A percentile compares a stretch with the other conserved stretches of the same genome.
phyloP scores from a whole-genome alignment of 176 grass and related monocot species.

The Zoysia pacifica region DNA sequence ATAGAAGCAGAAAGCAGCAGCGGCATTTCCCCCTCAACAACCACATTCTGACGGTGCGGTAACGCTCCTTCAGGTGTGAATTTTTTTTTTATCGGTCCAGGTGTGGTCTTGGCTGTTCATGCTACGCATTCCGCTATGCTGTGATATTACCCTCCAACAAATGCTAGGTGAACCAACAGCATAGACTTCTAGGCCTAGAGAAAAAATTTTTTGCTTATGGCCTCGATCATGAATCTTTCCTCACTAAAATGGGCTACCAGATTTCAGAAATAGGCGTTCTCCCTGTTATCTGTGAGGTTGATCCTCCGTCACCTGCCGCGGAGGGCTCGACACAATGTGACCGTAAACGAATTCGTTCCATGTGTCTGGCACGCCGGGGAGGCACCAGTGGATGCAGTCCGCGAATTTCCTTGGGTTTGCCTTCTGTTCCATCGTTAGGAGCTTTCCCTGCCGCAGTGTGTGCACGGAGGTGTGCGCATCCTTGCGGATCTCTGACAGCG shows the following conservation, averaged over 20 bases:
- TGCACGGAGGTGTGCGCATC: slow-evolving; percentile 89
- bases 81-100: not conserved
- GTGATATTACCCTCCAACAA: slow-evolving; percentile 40
- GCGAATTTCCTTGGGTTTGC: slow-evolving; percentile 65
- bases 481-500: slow-evolving; percentile 84
- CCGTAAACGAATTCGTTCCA: slow-evolving; percentile 82
- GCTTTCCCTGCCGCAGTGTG: slow-evolving; percentile 82
- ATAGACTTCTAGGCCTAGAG: slow-evolving; percentile 46
- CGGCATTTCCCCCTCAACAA: slow-evolving; percentile 17
- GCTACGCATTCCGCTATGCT: slow-evolving; percentile 37
- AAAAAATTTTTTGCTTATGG: slow-evolving; percentile 42
- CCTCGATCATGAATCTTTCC: slow-evolving; percentile 32
- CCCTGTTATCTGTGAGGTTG: slow-evolving; percentile 50
- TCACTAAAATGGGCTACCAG: slow-evolving; percentile 21
- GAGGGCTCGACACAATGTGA: slow-evolving; percentile 48
- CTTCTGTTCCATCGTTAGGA: slow-evolving; percentile 71
- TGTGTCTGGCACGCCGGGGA: slow-evolving; percentile 65
- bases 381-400: slow-evolving; percentile 94
- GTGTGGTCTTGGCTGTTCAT: slow-evolving; percentile 24
- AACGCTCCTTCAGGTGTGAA: not conserved
- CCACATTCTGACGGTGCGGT: slow-evolving; percentile 24
- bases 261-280: slow-evolving; percentile 23
- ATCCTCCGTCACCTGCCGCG: slow-evolving; percentile 18
- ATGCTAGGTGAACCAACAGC: slow-evolving; percentile 45
- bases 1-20: slow-evolving; percentile 16